Conservation (phyloP, 2,329 filamentous ascomycete species). For the Neonectria faginata region DNA sequence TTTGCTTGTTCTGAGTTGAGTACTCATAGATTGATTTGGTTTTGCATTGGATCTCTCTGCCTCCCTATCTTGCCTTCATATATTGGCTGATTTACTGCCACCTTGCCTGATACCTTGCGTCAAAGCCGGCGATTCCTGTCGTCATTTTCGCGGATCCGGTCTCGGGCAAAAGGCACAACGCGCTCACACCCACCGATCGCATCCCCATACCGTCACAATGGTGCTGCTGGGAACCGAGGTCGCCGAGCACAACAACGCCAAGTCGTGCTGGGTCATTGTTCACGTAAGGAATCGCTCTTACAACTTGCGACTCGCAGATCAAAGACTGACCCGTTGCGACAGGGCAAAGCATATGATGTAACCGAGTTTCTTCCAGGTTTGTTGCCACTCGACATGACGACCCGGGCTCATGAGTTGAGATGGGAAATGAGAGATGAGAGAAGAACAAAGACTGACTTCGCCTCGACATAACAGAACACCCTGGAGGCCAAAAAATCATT, state of each 20-base stretch:
- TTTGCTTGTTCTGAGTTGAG: not conserved
- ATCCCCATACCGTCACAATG: slow-evolving; percentile 47
- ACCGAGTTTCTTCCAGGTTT: slow-evolving; percentile 85
- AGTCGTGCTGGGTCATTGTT: slow-evolving; percentile 93
- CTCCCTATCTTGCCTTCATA: not conserved
- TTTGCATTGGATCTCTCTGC: not conserved
- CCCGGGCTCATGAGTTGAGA: not conserved
- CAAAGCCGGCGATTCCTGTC: not conserved
- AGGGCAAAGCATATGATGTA: slow-evolving; percentile 88
- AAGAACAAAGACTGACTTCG: not conserved
- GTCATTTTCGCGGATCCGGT: slow-evolving; percentile 32
- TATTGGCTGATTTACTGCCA: not conserved
- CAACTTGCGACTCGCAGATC: not conserved
- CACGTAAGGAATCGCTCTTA: slow-evolving; percentile 64
- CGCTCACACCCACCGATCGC: not conserved
- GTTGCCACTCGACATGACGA: slow-evolving; percentile 23
- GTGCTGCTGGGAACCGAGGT: slow-evolving; percentile 64
- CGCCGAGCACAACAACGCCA: slow-evolving; percentile 79
- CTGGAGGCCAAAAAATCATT: slow-evolving; percentile 91
- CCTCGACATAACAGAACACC: slow-evolving; percentile 72
- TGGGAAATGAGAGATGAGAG: not conserved
- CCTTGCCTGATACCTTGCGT: not conserved
- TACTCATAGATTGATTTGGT: not conserved
- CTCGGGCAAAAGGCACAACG: slow-evolving; percentile 41
- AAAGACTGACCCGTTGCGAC: slow-evolving; percentile 35